Percentiles rank a stretch among this genome's conserved stretches.
These are phyloP conservation scores for Camellia oleifera DNA, from an alignment of 179 eudicot species.

Conservation along the genomic window DNA sequence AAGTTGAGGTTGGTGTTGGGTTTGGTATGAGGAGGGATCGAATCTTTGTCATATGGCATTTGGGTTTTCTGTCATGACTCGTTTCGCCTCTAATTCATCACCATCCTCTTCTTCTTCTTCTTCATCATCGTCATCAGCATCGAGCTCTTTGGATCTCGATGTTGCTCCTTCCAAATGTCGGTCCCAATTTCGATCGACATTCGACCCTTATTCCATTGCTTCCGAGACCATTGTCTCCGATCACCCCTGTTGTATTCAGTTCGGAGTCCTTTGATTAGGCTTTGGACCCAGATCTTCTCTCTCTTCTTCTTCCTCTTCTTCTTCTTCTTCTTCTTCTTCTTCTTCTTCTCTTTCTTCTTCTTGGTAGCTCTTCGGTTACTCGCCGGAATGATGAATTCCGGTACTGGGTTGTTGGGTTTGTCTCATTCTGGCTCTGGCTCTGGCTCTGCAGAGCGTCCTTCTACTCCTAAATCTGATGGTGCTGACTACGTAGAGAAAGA, in stretches of 20 bases:
- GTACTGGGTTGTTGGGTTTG: constrained; percentile 1
- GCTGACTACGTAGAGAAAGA: constrained; percentile 59
- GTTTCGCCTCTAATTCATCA: not conserved
- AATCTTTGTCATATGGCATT: not conserved
- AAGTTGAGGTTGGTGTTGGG: not conserved
- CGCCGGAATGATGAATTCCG: constrained; percentile 28
- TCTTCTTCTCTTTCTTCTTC: constrained; percentile 10
- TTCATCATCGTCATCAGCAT: not conserved
- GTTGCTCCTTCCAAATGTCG: constrained; percentile 22
- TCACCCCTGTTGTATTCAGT: not conserved
- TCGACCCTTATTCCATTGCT: constrained; percentile 24
- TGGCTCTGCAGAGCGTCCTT: constrained; percentile 4
- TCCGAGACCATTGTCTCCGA: constrained; percentile 17
- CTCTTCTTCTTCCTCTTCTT: constrained; percentile 11
- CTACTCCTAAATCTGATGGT: constrained; percentile 27
- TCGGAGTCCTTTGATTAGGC: constrained; percentile 12
- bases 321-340: constrained; percentile 1
- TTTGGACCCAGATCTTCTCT: not conserved
- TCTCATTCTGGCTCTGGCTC: constrained; percentile 14
- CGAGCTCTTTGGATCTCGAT: constrained; percentile 20
- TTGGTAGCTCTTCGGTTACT: constrained; percentile 18
- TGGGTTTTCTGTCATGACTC: constrained; percentile 13
- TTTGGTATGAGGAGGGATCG: not conserved
- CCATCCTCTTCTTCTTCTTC: constrained; percentile 2
- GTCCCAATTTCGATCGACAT: constrained; percentile 36